These are phyloP conservation scores for Trichosporon faecale DNA, from an alignment of 1,284 basidiomycete genomes.

Conservation along the genomic window DNA sequence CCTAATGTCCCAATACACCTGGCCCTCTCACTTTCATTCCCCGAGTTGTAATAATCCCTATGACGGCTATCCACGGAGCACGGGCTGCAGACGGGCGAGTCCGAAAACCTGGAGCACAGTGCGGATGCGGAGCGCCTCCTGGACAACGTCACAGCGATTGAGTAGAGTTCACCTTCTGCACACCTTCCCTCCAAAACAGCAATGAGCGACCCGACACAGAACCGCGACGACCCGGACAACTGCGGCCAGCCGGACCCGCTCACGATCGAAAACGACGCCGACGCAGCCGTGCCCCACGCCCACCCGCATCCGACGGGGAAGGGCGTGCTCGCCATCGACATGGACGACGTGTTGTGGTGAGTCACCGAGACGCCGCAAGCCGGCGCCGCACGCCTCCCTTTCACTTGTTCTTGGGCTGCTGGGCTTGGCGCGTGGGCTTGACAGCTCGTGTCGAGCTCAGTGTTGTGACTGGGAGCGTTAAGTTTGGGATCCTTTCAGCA, in stretches of 20 bases:
- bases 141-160: not conserved
- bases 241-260: conserved; percentile 17
- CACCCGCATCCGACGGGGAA: conserved; percentile 12
- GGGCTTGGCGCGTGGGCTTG: no score
- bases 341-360: conserved; percentile 35
- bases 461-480: no score
- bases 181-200: not conserved
- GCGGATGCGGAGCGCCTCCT: no score
- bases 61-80: not conserved
- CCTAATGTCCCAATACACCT: not conserved
- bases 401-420: not conserved
- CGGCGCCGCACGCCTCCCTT: not conserved
- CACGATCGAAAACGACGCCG: conserved; percentile 20
- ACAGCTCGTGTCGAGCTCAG: no score
- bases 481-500: no score
- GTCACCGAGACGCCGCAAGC: not conserved
- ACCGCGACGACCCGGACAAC: conserved; percentile 11
- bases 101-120: not conserved
- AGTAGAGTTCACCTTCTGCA: not conserved
- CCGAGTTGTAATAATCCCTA: not conserved
- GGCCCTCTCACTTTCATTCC: not conserved
- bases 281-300: not conserved
- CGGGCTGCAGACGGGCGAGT: not conserved
- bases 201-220: not conserved
- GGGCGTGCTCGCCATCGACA: conserved; percentile 39